A percentile compares a stretch with the other conserved stretches of the same genome.
Conservation (phyloP, 1,284 basidiomycete species). For the Agaricales sp. region DNA sequence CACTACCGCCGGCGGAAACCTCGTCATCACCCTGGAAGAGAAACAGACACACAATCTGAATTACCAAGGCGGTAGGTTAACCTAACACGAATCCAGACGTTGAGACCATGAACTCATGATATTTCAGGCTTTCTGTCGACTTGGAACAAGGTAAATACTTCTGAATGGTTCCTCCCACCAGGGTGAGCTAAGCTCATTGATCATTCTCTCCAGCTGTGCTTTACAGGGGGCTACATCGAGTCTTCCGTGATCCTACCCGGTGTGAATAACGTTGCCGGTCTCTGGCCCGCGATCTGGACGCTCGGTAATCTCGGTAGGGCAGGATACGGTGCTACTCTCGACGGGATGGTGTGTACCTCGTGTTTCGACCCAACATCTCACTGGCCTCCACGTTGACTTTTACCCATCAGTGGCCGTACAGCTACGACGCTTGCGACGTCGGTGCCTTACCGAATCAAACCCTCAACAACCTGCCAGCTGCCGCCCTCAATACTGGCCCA, state of each 20-base stretch:
- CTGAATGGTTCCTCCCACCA: neutral
- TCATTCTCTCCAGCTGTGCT: constrained; percentile 49
- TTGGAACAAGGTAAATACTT: constrained; percentile 19
- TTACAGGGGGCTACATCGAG: constrained; percentile 54
- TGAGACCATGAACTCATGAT: no score
- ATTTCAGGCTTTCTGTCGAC: constrained; percentile 28
- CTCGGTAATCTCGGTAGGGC: constrained; percentile 55
- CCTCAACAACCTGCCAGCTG: constrained; percentile 27
- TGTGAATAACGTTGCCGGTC: constrained; percentile 34
- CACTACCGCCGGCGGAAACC: constrained; percentile 39
- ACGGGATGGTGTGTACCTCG: constrained; percentile 29
- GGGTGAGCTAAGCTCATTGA: constrained; percentile 2
- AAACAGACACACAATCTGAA: constrained; percentile 37
- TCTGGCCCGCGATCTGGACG: constrained; percentile 67
- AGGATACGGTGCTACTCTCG: constrained; percentile 37
- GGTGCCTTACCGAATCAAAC: constrained; percentile 53
- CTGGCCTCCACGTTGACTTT: neutral
- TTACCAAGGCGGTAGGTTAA: constrained; percentile 25
- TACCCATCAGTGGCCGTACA: constrained; percentile 11
- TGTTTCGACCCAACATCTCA: neutral
- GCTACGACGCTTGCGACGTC: constrained; percentile 21
- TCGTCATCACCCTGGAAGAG: constrained; percentile 42
- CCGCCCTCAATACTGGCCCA: constrained; percentile 36
- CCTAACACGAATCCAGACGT: no score
- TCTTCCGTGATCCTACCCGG: constrained; percentile 59